phyloP scores from a whole-genome alignment of 1,284 basidiomycete species.

The Sparassis latifolia region DNA sequence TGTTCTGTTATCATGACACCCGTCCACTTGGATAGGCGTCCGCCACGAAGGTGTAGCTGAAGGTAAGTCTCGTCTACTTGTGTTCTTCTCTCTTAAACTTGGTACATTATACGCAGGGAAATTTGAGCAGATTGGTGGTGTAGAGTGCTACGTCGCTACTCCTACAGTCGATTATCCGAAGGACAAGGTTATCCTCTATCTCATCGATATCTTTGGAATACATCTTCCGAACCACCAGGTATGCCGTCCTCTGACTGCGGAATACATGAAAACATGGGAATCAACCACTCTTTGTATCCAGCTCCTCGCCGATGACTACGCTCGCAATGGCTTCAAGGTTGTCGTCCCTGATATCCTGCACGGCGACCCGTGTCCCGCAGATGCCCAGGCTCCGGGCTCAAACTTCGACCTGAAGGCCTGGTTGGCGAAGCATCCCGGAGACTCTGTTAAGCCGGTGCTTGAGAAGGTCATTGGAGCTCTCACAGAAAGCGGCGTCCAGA shows the following conservation, averaged over 20 bases:
- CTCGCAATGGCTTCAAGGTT: constrained; percentile 43
- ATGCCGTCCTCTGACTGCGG: constrained; percentile 6
- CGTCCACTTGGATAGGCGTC: constrained; percentile 16
- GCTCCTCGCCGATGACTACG: constrained; percentile 47
- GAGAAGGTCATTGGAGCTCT: constrained; percentile 54
- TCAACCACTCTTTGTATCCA: constrained; percentile 8
- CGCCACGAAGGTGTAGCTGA: constrained; percentile 27
- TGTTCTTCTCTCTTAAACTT: neutral
- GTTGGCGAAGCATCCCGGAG: constrained; percentile 40
- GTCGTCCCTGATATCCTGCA: constrained; percentile 40
- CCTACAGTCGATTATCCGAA: constrained; percentile 40
- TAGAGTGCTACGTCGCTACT: constrained; percentile 43
- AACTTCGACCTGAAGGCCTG: constrained; percentile 42
- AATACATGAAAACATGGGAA: neutral
- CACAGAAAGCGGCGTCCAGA: constrained; percentile 50
- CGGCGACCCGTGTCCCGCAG: constrained; percentile 30
- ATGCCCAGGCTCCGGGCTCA: constrained; percentile 10
- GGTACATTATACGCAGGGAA: constrained; percentile 19
- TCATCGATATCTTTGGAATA: constrained; percentile 46
- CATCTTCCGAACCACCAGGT: constrained; percentile 37
- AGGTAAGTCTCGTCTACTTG: constrained; percentile 11
- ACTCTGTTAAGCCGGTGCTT: constrained; percentile 39
- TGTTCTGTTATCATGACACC: neutral
- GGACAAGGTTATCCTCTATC: constrained; percentile 46
- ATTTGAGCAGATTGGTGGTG: constrained; percentile 36